Evolutionary conservation across 148 eudicot species (phyloP).

Genomic region (Linanthus parryae): DNA sequence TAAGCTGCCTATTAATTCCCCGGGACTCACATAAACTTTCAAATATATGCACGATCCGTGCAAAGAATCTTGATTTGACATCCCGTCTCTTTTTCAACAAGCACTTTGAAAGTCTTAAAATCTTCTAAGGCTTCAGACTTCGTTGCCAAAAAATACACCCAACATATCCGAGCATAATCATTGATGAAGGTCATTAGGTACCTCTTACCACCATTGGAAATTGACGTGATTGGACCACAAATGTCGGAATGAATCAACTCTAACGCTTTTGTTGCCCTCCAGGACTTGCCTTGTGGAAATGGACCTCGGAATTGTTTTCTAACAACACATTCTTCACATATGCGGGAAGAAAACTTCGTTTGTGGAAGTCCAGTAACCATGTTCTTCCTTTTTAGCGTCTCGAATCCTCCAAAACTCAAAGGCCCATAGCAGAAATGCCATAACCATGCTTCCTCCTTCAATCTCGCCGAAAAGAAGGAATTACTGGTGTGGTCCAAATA

Average conservation of each 20-base stretch:
- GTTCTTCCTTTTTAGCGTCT: constrained; percentile 8
- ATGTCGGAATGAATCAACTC: constrained; percentile 5
- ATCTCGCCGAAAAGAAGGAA: constrained; percentile 4
- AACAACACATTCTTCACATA: constrained; percentile 10
- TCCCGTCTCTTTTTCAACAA: background rate
- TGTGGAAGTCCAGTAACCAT: constrained; percentile 18
- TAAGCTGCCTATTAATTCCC: background rate
- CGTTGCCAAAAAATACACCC: background rate
- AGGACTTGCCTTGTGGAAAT: constrained; percentile 6
- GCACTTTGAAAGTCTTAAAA: background rate
- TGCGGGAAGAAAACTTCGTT: background rate
- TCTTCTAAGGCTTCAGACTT: background rate
- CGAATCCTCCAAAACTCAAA: constrained; percentile 11
- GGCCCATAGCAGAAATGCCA: constrained; percentile 20
- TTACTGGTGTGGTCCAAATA: background rate
- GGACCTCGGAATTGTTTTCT: constrained; percentile 15
- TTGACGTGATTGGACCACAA: background rate
- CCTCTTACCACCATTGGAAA: background rate
- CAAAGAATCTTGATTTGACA: background rate
- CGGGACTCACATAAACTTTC: background rate
- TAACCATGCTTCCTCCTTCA: constrained; percentile 3
- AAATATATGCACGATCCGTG: background rate
- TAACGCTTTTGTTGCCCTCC: constrained; percentile 7
- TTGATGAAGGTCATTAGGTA: background rate
- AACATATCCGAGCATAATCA: background rate